Evolutionary conservation across 805 yeast species (phyloP), one percentile per base, ranked within the genome.

Genomic region (Suhomyces xylopsoci): DNA sequence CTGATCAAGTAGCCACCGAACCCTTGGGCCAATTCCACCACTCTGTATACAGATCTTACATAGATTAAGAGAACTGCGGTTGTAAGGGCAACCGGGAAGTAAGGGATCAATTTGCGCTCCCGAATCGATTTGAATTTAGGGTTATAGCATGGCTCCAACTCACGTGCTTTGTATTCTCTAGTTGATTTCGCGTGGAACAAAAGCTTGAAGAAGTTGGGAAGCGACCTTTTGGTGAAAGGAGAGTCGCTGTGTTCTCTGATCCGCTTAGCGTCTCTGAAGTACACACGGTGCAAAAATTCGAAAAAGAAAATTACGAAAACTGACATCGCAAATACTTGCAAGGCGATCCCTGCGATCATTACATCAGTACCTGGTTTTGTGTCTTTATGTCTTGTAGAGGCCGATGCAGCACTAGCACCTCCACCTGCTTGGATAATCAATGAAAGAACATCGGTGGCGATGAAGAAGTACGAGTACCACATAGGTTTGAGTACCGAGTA

Each of bases 391-490:
- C 53, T 50, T 14, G 60, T 49, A 22, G 68, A 60, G 0, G 74
- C 73, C 20, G 57, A 51, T 10, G 74, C 62, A 6, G 73, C 69
- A 17, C 70, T 59, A 51, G 65, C 65, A 30, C 74, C 79, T 15
- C 77, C 77, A 6, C 76, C 78, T 5, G 75, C 77, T 57, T 74
- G 79, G 30, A 74, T 60, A 19, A 73, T 28, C 17, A 74, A 61
- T 1, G 77, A 70, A 3, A 73, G 32, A 6, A 73, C 70, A 53
- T 74, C 79, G 22, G 63, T 53, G 5, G 70, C 62, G 49, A 74
- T 71, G 55, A 74, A 74, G 24, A 74, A 63, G 60, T 74, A 74
- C 1, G 78, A 68, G 53, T 74, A 74, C 77, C 77, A 73, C 67
- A 74, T 64, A 3, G 79, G 79, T 52, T 68, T 69, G 54, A 73